Conservation (phyloP, 2,329 filamentous ascomycete species). For the Cytospora chrysosperma region DNA sequence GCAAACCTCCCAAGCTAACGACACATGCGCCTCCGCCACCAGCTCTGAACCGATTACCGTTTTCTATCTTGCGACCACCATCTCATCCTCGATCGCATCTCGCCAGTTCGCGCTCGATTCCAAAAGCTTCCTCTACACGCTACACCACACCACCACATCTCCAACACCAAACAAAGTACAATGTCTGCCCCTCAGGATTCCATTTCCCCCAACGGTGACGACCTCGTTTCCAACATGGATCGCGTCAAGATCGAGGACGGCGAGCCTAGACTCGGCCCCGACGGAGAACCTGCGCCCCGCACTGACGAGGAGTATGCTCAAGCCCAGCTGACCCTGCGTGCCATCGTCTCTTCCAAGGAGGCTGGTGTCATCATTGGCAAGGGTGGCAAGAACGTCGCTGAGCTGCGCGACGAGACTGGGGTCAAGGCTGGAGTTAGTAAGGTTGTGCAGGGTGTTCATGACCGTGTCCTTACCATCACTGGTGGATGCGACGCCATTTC, state of each 20-base stretch:
- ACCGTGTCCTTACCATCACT: slow-evolving; percentile 93
- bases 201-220: slow-evolving; percentile 58
- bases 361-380: slow-evolving; percentile 99
- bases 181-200: slow-evolving; percentile 66
- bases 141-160: not conserved
- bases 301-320: slow-evolving; percentile 97
- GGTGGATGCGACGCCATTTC: slow-evolving; percentile 85
- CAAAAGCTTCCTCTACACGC: not conserved
- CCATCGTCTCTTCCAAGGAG: slow-evolving; percentile 98
- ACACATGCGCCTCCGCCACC: slow-evolving; percentile 14
- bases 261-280: slow-evolving; percentile 61
- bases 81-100: not conserved
- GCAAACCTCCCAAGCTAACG: slow-evolving; percentile 7
- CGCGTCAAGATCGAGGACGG: slow-evolving; percentile 66
- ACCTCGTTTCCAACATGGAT: slow-evolving; percentile 60
- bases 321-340: slow-evolving; percentile 88
- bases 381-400: slow-evolving; percentile 95
- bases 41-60: slow-evolving; percentile 17
- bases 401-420: slow-evolving; percentile 93
- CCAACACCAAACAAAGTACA: slow-evolving; percentile 27
- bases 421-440: slow-evolving; percentile 99
- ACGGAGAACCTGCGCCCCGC: slow-evolving; percentile 79
- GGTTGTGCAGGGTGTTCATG: slow-evolving; percentile 95
- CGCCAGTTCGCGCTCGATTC: slow-evolving; percentile 8
- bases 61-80: slow-evolving; percentile 17